These are phyloP conservation scores for Solanum lycopersicoides DNA, from an alignment of 257 asterid species.

Conservation along the genomic window DNA sequence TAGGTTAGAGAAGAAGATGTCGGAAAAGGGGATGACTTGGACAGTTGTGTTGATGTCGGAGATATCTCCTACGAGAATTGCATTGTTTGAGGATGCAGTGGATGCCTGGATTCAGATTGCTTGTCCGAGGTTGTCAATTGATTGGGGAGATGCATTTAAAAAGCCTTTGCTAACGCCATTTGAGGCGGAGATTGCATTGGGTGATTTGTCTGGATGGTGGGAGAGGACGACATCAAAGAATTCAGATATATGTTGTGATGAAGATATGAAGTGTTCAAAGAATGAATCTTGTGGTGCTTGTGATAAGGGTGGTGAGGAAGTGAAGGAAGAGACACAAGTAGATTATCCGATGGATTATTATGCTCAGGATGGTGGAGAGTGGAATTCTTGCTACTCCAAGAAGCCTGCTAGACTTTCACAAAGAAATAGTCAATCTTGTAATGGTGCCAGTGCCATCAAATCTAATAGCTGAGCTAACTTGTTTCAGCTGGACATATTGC, in stretches of 20 bases:
- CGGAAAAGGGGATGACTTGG: constrained; percentile 62
- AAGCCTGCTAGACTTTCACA: constrained; percentile 32
- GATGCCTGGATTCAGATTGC: constrained; percentile 98
- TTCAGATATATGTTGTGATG: constrained; percentile 3
- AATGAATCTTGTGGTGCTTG: constrained; percentile 28
- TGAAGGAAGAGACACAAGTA: constrained; percentile 15
- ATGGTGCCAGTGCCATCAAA: not conserved
- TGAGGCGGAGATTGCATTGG: constrained; percentile 96
- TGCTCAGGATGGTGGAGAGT: constrained; percentile 92
- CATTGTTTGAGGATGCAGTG: constrained; percentile 73
- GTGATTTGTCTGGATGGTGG: constrained; percentile 92
- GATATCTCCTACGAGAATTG: constrained; percentile 72
- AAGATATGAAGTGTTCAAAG: constrained; percentile 13
- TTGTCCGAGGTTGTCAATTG: constrained; percentile 91
- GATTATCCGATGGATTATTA: constrained; percentile 98
- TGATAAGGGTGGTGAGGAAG: constrained; percentile 18
- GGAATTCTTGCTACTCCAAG: constrained; percentile 82
- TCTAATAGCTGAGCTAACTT: not conserved
- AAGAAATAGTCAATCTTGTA: constrained; percentile 31
- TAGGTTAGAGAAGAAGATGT: constrained; percentile 79
- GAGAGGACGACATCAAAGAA: constrained; percentile 41
- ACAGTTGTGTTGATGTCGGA: constrained; percentile 88
- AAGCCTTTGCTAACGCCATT: constrained; percentile 79
- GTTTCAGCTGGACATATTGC: not conserved
- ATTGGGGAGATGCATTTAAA: constrained; percentile 94